Evolutionary conservation across 768 basidiomycete species (phyloP).

Genomic region (Suillus bovinus): DNA sequence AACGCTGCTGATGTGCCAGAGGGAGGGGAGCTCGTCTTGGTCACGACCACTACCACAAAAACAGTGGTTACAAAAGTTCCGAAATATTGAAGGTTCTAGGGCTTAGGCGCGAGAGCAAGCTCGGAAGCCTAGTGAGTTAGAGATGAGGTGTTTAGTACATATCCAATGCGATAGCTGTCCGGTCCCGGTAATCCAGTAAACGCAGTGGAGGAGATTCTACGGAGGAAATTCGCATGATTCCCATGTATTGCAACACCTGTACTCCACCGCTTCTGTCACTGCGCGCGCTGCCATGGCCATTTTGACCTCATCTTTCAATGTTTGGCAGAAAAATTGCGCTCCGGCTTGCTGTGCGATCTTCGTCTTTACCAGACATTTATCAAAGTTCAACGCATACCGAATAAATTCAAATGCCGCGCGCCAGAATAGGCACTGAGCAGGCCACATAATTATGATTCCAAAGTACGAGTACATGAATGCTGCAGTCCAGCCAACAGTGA

Average conservation of each 20-base stretch:
- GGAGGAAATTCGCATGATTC: too few species aligned
- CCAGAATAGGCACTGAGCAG: constrained; percentile 27
- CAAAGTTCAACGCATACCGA: constrained; percentile 25
- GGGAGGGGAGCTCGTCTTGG: background rate
- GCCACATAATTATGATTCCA: constrained; percentile 34
- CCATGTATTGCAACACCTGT: too few species aligned
- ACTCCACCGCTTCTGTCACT: too few species aligned
- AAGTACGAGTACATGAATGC: constrained; percentile 31
- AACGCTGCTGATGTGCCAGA: background rate
- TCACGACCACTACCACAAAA: background rate
- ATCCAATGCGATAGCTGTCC: background rate
- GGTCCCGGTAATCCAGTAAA: background rate
- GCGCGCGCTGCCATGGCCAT: too few species aligned
- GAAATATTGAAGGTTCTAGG: background rate
- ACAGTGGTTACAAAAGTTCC: background rate
- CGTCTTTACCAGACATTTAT: too few species aligned
- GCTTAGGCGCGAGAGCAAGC: too few species aligned
- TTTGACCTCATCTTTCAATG: too few species aligned
- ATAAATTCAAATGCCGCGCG: constrained; percentile 35
- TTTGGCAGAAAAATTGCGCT: too few species aligned
- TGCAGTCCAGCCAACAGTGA: constrained; percentile 38
- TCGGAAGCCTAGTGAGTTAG: background rate
- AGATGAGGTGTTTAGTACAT: background rate
- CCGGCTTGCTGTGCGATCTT: too few species aligned
- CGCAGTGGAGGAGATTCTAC: background rate